phyloP scores from a whole-genome alignment of 1,139 yeast species.

The Hansenula sp. region DNA sequence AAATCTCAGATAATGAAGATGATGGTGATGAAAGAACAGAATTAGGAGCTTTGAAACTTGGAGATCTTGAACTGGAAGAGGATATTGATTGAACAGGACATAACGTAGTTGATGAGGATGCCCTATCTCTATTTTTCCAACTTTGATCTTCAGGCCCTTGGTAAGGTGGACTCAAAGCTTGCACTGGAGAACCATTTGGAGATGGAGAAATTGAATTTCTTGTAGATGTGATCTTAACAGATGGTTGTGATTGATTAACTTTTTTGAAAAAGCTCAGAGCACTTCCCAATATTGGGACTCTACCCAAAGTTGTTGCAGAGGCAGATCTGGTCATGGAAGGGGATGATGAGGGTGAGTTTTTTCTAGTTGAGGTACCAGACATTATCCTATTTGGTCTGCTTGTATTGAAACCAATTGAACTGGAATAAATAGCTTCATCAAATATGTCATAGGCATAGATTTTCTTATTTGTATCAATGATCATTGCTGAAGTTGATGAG shows the following conservation, averaged over 20 bases:
- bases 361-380: slow-evolving; percentile 1
- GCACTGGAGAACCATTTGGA: not conserved
- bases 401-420: slow-evolving; percentile 27
- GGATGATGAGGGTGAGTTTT: slow-evolving; percentile 8
- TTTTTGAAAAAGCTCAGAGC: slow-evolving; percentile 28
- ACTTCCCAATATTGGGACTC: slow-evolving; percentile 23
- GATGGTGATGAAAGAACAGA: slow-evolving; percentile 14
- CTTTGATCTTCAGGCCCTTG: slow-evolving; percentile 1
- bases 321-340: slow-evolving; percentile 28
- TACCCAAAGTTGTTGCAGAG: slow-evolving; percentile 28
- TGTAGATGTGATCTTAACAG: slow-evolving; percentile 4
- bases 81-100: slow-evolving; percentile 5
- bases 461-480: slow-evolving; percentile 1
- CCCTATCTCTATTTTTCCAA: not conserved
- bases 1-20: slow-evolving; percentile 19
- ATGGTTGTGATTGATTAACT: slow-evolving; percentile 13
- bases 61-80: slow-evolving; percentile 5
- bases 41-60: slow-evolving; percentile 9
- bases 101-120: not conserved
- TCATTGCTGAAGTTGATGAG: not conserved
- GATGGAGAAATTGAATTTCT: slow-evolving; percentile 2
- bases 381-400: not conserved
- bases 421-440: slow-evolving; percentile 68
- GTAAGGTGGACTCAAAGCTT: slow-evolving; percentile 2
- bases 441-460: slow-evolving; percentile 53